phyloP scores from a whole-genome alignment of 257 asterid genomes.

The Solanum habrochaites region DNA sequence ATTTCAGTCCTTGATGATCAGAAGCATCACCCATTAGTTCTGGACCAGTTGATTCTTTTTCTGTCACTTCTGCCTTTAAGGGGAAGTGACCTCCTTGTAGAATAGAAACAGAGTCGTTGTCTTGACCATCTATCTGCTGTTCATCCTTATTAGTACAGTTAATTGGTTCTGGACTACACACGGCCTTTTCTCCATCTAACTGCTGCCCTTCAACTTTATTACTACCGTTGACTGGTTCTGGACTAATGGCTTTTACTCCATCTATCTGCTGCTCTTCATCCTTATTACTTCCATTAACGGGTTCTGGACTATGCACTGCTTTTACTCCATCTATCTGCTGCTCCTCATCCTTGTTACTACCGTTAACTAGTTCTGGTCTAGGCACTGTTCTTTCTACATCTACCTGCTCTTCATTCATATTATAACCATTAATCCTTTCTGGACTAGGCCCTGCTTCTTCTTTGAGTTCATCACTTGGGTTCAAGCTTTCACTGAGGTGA shows the following conservation, averaged over 20 bases:
- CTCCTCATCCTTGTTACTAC: neutral
- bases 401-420: neutral
- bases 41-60: neutral
- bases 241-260: neutral
- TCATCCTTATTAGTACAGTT: neutral
- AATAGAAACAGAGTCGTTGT: neutral
- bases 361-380: neutral
- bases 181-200: neutral
- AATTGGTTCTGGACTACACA: neutral
- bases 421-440: neutral
- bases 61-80: neutral
- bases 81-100: neutral
- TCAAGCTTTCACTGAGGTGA: neutral
- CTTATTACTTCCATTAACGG: neutral
- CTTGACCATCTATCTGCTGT: neutral
- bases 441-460: neutral
- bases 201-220: neutral
- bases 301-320: neutral
- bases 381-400: neutral
- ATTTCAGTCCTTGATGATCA: neutral
- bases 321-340: neutral
- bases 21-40: neutral
- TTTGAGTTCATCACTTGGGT: neutral
- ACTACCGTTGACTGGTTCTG: neutral
- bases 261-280: neutral